phyloP scores from a whole-genome alignment of 441 rosid species.

The Gossypium gossypioides region DNA sequence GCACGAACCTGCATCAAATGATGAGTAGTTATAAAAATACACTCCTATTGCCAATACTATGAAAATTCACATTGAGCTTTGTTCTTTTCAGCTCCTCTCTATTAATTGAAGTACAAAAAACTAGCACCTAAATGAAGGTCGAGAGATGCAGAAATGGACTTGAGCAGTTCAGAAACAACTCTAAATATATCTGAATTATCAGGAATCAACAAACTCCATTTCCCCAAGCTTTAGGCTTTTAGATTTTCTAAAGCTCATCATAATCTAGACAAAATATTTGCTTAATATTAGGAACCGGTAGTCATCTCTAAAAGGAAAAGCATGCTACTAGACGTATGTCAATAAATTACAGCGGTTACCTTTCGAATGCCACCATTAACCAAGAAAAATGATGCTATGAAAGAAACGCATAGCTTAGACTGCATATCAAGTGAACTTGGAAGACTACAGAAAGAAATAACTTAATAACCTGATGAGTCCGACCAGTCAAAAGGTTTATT shows the following conservation, averaged over 20 bases:
- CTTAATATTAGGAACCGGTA: not conserved
- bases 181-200: not conserved
- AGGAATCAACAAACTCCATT: not conserved
- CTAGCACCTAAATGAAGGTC: not conserved
- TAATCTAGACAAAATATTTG: not conserved
- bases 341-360: not conserved
- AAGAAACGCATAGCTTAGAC: not conserved
- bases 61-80: not conserved
- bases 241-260: not conserved
- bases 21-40: conserved; percentile 4
- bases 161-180: not conserved
- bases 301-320: not conserved
- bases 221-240: not conserved
- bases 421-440: not conserved
- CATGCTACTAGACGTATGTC: not conserved
- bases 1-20: conserved; percentile 54
- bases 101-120: not conserved
- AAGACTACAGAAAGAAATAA: conserved; percentile 2
- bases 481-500: conserved; percentile 81
- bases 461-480: conserved; percentile 70
- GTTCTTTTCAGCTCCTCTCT: not conserved
- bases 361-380: not conserved
- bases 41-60: not conserved
- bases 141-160: not conserved
- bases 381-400: not conserved